A percentile compares a stretch with the other conserved stretches of the same genome.
phyloP scores from a whole-genome alignment of 208 protist genomes.

The Leishmania gerbilli region DNA sequence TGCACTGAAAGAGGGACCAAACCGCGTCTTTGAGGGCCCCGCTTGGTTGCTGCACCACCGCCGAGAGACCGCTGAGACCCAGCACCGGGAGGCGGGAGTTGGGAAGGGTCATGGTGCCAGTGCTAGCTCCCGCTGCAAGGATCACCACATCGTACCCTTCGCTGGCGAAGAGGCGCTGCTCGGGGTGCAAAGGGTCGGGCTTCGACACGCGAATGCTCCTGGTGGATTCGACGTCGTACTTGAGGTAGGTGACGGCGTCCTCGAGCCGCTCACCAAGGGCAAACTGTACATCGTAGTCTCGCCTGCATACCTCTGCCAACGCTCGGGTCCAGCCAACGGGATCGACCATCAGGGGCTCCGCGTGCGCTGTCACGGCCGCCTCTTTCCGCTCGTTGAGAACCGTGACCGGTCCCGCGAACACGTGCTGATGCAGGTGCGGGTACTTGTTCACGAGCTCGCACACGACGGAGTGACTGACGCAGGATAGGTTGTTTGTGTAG shows the following conservation, averaged over 20 bases:
- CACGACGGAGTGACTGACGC: conserved; percentile 62
- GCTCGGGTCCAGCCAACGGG: conserved; percentile 73
- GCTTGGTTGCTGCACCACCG: conserved; percentile 29
- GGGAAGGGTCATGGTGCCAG: conserved; percentile 54
- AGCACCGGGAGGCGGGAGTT: conserved; percentile 72
- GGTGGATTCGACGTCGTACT: conserved; percentile 63
- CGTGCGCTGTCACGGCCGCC: conserved; percentile 48
- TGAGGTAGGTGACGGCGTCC: conserved; percentile 53
- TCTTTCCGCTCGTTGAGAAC: conserved; percentile 26
- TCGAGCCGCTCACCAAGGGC: conserved; percentile 56
- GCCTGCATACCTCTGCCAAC: conserved; percentile 52
- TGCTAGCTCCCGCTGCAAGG: conserved; percentile 63
- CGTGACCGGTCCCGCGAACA: conserved; percentile 31
- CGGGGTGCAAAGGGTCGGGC: conserved; percentile 24
- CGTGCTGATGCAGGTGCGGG: conserved; percentile 53
- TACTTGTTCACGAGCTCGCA: conserved; percentile 52
- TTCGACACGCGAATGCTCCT: conserved; percentile 61
- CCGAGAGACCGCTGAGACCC: conserved; percentile 54
- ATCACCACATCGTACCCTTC: conserved; percentile 82
- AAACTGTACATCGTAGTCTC: conserved; percentile 66
- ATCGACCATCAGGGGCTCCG: conserved; percentile 64
- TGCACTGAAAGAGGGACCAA: conserved; percentile 30
- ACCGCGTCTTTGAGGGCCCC: conserved; percentile 29
- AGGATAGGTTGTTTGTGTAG: conserved; percentile 78
- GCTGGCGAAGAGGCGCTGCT: conserved; percentile 27